Evolutionary conservation across 768 basidiomycete species (phyloP).

Genomic region (Pisolithus albus): DNA sequence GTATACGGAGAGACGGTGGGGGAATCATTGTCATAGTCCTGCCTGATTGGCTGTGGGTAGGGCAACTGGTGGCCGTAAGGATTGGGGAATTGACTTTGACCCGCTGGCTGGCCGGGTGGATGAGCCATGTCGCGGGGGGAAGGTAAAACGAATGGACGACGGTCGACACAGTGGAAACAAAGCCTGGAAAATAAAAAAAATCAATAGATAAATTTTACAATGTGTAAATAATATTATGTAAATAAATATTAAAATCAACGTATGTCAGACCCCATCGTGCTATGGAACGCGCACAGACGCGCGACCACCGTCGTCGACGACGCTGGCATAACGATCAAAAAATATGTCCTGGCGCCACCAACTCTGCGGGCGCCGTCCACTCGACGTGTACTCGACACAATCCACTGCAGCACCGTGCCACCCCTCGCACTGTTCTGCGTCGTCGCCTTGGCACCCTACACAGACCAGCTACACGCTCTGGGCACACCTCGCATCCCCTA

Average conservation of each 20-base stretch:
- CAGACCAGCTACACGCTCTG: slow-evolving; percentile 39
- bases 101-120: slow-evolving; percentile 35
- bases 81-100: slow-evolving; percentile 23
- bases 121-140: slow-evolving; percentile 21
- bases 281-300: slow-evolving; percentile 6
- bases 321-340: slow-evolving; percentile 12
- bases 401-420: slow-evolving; percentile 29
- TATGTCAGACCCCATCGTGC: slow-evolving; percentile 5
- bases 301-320: slow-evolving; percentile 11
- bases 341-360: slow-evolving; percentile 8
- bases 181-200: background rate
- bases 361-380: background rate
- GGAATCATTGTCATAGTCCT: slow-evolving; percentile 41
- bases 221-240: slow-evolving; percentile 1
- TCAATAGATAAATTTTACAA: slow-evolving; percentile 7
- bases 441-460: slow-evolving; percentile 32
- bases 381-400: background rate
- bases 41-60: slow-evolving; percentile 27
- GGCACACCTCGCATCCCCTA: slow-evolving; percentile 33
- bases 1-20: slow-evolving; percentile 50
- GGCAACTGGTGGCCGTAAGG: slow-evolving; percentile 15
- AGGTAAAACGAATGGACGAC: slow-evolving; percentile 18
- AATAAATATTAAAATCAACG: background rate
- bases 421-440: slow-evolving; percentile 52
- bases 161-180: background rate